phyloP scores from a whole-genome alignment of 305 asterid genomes.

The Fraxinus dipetala region DNA sequence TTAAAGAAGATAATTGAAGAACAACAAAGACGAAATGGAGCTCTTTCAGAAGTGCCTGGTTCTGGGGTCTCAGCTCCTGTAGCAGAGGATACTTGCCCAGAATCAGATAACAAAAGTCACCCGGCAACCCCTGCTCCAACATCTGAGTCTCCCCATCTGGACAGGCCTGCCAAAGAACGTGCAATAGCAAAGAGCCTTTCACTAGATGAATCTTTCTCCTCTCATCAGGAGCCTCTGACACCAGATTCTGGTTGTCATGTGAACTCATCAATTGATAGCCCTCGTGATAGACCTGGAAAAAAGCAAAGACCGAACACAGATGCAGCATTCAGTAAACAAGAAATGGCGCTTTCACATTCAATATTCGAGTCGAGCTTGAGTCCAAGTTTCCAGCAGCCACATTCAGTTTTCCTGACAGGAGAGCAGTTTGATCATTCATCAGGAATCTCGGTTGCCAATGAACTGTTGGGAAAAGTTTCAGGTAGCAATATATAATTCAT shows the following conservation, averaged over 20 bases:
- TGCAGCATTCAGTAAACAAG: constrained; percentile 32
- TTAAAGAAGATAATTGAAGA: constrained; percentile 94
- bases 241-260: constrained; percentile 70
- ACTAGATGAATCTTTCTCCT: constrained; percentile 70
- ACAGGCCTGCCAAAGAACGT: constrained; percentile 49
- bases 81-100: constrained; percentile 41
- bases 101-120: constrained; percentile 56
- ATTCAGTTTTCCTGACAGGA: constrained; percentile 39
- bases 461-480: constrained; percentile 37
- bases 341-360: constrained; percentile 41
- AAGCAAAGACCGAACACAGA: constrained; percentile 43
- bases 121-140: constrained; percentile 82
- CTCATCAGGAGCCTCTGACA: constrained; percentile 75
- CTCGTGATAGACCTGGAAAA: constrained; percentile 53
- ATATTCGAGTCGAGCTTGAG: constrained; percentile 64
- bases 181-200: constrained; percentile 53
- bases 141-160: constrained; percentile 60
- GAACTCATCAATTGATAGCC: constrained; percentile 42
- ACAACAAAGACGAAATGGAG: constrained; percentile 80
- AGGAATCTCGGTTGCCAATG: constrained; percentile 28
- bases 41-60: constrained; percentile 60
- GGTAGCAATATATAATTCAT: constrained; percentile 30
- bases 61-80: constrained; percentile 42
- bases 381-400: constrained; percentile 49
- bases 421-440: constrained; percentile 43